Evolutionary conservation across 441 rosid genomes (phyloP), one percentile per base, ranked within the genome.

Genomic region (Geranium incanum): DNA sequence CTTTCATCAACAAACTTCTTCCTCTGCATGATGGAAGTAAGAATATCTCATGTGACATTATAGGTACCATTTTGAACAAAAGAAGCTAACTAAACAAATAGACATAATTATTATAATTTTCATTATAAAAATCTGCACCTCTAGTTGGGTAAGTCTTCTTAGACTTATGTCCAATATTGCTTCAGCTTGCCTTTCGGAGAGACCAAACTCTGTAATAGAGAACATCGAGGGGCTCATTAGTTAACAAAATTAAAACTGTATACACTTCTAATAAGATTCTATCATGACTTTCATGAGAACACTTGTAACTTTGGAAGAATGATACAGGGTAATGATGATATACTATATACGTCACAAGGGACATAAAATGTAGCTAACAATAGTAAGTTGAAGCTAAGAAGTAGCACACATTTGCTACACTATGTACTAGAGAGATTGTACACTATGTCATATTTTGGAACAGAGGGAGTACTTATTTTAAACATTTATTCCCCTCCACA

Each of bases 121-220:
- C 55, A n/a, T 45, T 41, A 16, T 19, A 52, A 3, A 7, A 71
- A 68, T 39, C 67, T 43, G 69, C 73, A 92, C 97, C 99, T 94
- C 99, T 71, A 92, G 97, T 77, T 83, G 84, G 75, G 82, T 86
- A 70, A 94, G 84, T 72, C 97, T 81, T 83, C 97, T 79, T 67
- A 94, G 83, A 79, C 83, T 90, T 69, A 94, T 94, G 81, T 88
- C 97, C 78, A 94, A 78, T 74, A 94, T 78, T 68, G 97, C 97
- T 12, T 94, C 94, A 72, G 96, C 96, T 86, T 94, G 97, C 75
- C 89, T 92, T 74, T 82, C 94, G 70, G 97, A 94, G 62, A 94
- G 87, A 75, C 79, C 77, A 79, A 84, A 90, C 75, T 80, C 96
- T 94, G 85, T 74, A 55, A 67, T 1, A 18, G 64, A 18, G 9